Percentiles rank a stretch among this genome's conserved stretches.
Evolutionary conservation across 805 yeast genomes (phyloP).

Genomic region (Wickerhamomyces silvicola): DNA sequence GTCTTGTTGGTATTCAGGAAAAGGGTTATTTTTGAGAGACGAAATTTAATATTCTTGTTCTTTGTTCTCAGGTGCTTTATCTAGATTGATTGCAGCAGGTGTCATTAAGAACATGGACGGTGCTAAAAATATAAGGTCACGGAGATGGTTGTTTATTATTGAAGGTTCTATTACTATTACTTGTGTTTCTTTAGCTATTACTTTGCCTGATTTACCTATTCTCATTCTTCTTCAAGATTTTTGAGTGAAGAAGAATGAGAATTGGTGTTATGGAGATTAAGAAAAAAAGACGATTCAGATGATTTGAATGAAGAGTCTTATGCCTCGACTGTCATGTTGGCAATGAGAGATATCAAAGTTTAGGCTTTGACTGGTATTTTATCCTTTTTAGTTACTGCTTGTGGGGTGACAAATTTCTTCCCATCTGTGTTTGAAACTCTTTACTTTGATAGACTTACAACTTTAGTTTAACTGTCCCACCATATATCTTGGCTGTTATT

Average conservation of each 20-base stretch:
- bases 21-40: conserved; percentile 43
- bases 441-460: conserved; percentile 41
- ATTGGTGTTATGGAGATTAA: conserved; percentile 20
- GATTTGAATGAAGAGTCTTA: conserved; percentile 23
- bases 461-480: conserved; percentile 55
- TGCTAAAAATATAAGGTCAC: conserved; percentile 34
- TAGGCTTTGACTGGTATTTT: conserved; percentile 41
- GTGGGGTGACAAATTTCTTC: conserved; percentile 56
- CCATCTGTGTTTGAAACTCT: conserved; percentile 55
- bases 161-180: conserved; percentile 48
- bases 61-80: conserved; percentile 44
- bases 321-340: conserved; percentile 29
- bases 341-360: conserved; percentile 36
- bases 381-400: conserved; percentile 45
- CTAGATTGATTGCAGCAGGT: conserved; percentile 51
- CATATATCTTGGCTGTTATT: conserved; percentile 45
- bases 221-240: conserved; percentile 43
- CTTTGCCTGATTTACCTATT: conserved; percentile 48
- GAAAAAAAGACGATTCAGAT: conserved; percentile 23
- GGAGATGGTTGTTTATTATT: conserved; percentile 53
- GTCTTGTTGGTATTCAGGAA: conserved; percentile 50
- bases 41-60: conserved; percentile 47
- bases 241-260: conserved; percentile 40
- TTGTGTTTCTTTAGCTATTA: conserved; percentile 39
- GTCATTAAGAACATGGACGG: conserved; percentile 39